phyloP scores from a whole-genome alignment of 176 grass and related monocot species.

The Carex parvula region DNA sequence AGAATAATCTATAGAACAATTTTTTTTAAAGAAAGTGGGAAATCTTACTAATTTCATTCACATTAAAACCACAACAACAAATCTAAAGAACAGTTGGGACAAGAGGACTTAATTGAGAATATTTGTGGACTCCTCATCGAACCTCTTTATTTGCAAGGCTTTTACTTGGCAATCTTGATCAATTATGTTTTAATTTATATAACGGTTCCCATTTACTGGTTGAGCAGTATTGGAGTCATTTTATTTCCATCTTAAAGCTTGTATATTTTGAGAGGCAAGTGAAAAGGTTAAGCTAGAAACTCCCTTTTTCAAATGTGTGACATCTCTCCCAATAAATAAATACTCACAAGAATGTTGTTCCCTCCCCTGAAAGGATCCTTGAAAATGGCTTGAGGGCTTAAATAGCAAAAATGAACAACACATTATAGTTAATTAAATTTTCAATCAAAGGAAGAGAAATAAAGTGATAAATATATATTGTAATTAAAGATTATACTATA shows the following conservation, averaged over 20 bases:
- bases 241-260: not conserved
- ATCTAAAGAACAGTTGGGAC: not conserved
- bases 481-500: constrained; percentile 42
- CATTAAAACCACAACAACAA: too few relatives aligned
- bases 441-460: not conserved
- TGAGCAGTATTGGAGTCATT: not conserved
- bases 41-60: too few relatives aligned
- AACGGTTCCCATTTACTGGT: not conserved
- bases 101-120: not conserved
- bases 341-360: constrained; percentile 78
- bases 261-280: not conserved
- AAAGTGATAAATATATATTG: not conserved
- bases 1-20: not conserved
- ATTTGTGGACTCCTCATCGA: not conserved
- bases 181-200: not conserved
- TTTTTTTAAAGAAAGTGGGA: too few relatives aligned
- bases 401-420: not conserved
- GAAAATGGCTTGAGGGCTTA: constrained; percentile 81
- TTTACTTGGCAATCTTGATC: not conserved
- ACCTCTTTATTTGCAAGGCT: not conserved
- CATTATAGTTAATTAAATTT: not conserved
- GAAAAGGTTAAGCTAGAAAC: not conserved
- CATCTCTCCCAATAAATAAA: not conserved
- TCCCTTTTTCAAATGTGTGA: not conserved
- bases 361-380: constrained; percentile 94